Percentiles rank a stretch among this genome's conserved stretches.
phyloP scores from a whole-genome alignment of 495 filamentous ascomycete species.

The Xylaria castorea region DNA sequence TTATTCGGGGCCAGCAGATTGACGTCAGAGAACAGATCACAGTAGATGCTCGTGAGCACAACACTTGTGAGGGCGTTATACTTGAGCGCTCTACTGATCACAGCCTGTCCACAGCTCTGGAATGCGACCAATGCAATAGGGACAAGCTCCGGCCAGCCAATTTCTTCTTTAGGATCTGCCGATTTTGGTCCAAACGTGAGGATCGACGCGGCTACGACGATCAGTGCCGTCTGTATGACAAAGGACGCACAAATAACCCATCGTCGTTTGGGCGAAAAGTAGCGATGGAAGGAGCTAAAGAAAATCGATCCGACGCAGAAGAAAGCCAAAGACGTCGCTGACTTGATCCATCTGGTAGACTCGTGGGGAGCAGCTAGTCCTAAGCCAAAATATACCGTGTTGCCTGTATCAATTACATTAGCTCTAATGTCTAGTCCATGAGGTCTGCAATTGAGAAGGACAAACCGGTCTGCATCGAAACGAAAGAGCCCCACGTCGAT shows the following conservation, averaged over 20 bases:
- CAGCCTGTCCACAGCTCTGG: slow-evolving; percentile 73
- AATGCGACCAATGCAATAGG: slow-evolving; percentile 72
- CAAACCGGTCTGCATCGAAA: slow-evolving; percentile 77
- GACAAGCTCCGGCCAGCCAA: slow-evolving; percentile 63
- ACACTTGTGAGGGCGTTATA: slow-evolving; percentile 70
- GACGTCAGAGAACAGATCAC: slow-evolving; percentile 71
- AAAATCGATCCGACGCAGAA: slow-evolving; percentile 72
- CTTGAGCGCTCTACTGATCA: slow-evolving; percentile 69
- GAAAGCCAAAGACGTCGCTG: slow-evolving; percentile 64
- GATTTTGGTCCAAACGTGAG: slow-evolving; percentile 54
- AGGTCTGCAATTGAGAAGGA: slow-evolving; percentile 8
- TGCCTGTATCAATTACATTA: slow-evolving; percentile 47
- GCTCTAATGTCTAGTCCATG: neutral
- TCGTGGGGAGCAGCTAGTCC: slow-evolving; percentile 63
- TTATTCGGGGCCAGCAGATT: slow-evolving; percentile 60
- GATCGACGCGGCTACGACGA: slow-evolving; percentile 63
- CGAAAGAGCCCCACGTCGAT: slow-evolving; percentile 77
- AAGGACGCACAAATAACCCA: slow-evolving; percentile 72
- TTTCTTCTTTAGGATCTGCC: slow-evolving; percentile 45
- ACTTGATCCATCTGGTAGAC: slow-evolving; percentile 69
- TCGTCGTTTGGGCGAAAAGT: slow-evolving; percentile 57
- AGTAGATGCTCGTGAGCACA: slow-evolving; percentile 74
- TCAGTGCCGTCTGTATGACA: slow-evolving; percentile 58
- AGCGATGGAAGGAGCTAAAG: slow-evolving; percentile 68
- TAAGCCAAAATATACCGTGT: slow-evolving; percentile 76